Conservation (phyloP, 306 rosid species). For the Senna siamea region DNA sequence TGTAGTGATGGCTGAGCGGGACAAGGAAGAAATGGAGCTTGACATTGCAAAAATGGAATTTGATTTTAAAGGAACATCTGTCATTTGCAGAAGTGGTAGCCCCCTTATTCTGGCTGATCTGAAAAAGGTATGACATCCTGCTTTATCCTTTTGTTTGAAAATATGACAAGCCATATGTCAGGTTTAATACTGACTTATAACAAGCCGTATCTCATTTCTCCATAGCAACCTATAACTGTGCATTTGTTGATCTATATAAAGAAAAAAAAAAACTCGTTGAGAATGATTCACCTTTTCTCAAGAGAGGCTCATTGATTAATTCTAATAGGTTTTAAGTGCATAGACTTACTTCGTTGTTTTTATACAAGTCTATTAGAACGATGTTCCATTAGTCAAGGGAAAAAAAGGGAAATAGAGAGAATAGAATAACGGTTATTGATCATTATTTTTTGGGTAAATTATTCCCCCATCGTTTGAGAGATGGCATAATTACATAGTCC, state of each 20-base stretch:
- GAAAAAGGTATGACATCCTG: constrained; percentile 62
- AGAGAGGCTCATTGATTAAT: constrained; percentile 28
- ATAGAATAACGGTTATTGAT: no score
- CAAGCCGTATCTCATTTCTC: background rate
- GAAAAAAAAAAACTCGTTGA: background rate
- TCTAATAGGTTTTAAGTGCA: constrained; percentile 27
- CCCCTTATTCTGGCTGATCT: constrained; percentile 90
- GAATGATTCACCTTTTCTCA: constrained; percentile 18
- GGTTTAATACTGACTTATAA: constrained; percentile 11
- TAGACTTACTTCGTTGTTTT: constrained; percentile 21
- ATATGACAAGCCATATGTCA: constrained; percentile 12
- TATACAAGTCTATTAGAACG: constrained; percentile 16
- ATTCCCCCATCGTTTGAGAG: no score
- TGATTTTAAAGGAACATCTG: constrained; percentile 86
- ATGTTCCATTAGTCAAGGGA: no score
- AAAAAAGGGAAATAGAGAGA: no score
- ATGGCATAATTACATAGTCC: no score
- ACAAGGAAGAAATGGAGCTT: constrained; percentile 96
- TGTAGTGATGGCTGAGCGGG: constrained; percentile 94
- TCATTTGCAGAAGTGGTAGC: constrained; percentile 94
- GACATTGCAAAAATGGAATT: constrained; percentile 95
- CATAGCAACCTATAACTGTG: background rate
- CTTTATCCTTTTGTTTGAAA: constrained; percentile 26
- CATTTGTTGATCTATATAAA: constrained; percentile 3
- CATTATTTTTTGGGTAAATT: no score